phyloP scores from a whole-genome alignment of 2,329 filamentous ascomycete genomes.

The Fusarium citri region DNA sequence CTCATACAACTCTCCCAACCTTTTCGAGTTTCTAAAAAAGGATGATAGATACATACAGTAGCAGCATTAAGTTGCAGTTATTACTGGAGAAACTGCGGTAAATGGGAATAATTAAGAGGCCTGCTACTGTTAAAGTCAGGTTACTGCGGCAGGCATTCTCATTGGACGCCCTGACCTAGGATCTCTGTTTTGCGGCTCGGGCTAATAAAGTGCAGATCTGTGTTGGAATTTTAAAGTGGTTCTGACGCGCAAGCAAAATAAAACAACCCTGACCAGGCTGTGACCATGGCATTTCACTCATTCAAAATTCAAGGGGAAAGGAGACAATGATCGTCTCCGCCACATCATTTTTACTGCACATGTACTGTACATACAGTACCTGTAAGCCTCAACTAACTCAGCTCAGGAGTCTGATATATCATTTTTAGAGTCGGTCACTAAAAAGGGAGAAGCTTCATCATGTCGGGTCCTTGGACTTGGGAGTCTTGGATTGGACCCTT shows the following conservation, averaged over 20 bases:
- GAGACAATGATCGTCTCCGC: slow-evolving; percentile 7
- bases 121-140: too few relatives aligned
- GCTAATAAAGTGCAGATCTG: slow-evolving; percentile 33
- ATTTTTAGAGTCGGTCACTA: slow-evolving; percentile 2
- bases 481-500: background rate
- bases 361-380: background rate
- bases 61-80: background rate
- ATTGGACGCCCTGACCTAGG: slow-evolving; percentile 7
- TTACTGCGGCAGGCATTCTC: background rate
- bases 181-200: slow-evolving; percentile 29
- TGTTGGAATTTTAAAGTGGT: slow-evolving; percentile 27
- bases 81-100: slow-evolving; percentile 20
- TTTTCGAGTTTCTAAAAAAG: slow-evolving; percentile 25
- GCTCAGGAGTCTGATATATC: slow-evolving; percentile 10
- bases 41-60: background rate
- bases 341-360: background rate
- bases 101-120: background rate
- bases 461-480: background rate
- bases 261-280: slow-evolving; percentile 25
- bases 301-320: slow-evolving; percentile 8
- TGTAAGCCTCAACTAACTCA: background rate
- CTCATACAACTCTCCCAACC: background rate
- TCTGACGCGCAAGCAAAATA: slow-evolving; percentile 36
- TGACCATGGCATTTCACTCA: slow-evolving; percentile 5
- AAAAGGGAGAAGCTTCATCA: background rate